Evolutionary conservation across 768 basidiomycete species (phyloP), one percentile per base, ranked within the genome.

Genomic region (Pulveroboletus sp.): DNA sequence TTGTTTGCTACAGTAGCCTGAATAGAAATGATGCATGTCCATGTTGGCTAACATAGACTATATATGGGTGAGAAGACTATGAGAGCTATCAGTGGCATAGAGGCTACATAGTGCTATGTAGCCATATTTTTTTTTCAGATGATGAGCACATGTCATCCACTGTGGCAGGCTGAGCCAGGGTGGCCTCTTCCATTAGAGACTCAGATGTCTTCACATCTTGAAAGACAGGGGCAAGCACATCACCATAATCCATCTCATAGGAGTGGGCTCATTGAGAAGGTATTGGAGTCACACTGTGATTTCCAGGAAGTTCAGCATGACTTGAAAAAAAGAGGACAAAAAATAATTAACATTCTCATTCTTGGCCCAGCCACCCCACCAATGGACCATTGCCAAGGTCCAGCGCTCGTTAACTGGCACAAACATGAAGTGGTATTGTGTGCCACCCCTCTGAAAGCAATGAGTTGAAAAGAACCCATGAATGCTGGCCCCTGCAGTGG

Each of bases 401-500:
- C 47, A 48, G 20, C 17, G 7, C 31, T 48, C 4, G 1, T 30
- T 11, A 13, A 24, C 17, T 1, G 47, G 39, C 1, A 31, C 39
- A 4, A 41, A 48, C 39, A 48, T 48, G 5, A 48, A 41, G 2
- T 14, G 10, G 30, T 47, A 39, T 7, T 47, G 46, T 4, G 37
- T 37, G 6, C 29, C 45, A 12, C 36, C 46, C 16, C 27, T 5
- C 22, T 13, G 17, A 55, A 72, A 5, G 32, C 36, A 42, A 14
- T 39, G 38, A 7, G 38, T 39, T 9, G 38, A 39, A 22, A 39
- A 39, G 22, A 13, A 23, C 5, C 55, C 41, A 1, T 24, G 45
- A 24, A 53, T 50, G 0, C 27, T 14, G 6, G 43, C 38, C 2
- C 53, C 42, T 1, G 26, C 6, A 1, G 57, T 47, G 31, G 71